These are phyloP conservation scores for Populus nigra DNA, from an alignment of 345 rosid species.

Conservation along the genomic window DNA sequence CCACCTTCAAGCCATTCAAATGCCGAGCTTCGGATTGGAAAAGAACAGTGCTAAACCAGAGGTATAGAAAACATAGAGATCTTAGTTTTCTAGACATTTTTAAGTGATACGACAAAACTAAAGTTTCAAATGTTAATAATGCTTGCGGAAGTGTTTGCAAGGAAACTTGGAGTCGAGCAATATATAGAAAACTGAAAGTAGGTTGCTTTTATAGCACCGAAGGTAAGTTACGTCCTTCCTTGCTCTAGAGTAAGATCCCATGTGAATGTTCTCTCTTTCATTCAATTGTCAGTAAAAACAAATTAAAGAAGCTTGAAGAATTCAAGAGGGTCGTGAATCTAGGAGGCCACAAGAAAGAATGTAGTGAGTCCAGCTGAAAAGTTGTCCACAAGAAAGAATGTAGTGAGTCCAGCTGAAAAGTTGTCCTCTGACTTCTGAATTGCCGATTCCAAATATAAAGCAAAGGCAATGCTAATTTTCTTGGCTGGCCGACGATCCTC, in stretches of 20 bases:
- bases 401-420: not conserved
- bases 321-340: not conserved
- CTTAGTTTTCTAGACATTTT: constrained; percentile 3
- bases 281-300: not conserved
- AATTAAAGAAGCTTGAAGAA: not conserved
- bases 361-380: not conserved
- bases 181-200: not conserved
- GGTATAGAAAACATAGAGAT: not conserved
- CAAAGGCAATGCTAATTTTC: not conserved
- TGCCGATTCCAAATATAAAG: not conserved
- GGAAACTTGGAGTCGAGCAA: not conserved
- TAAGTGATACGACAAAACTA: no score
- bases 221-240: not conserved
- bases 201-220: not conserved
- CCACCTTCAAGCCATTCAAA: not conserved
- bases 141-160: not conserved
- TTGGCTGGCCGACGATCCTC: constrained; percentile 5
- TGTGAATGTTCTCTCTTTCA: not conserved
- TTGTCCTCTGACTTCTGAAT: not conserved
- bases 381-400: not conserved
- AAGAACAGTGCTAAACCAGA: not conserved
- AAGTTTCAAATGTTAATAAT: not conserved
- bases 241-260: not conserved
- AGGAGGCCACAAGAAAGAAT: not conserved
- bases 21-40: constrained; percentile 4